Base-by-base conservation (phyloP, 2,329 filamentous ascomycete genomes). In the Ascochyta viciae-villosae region DNA sequence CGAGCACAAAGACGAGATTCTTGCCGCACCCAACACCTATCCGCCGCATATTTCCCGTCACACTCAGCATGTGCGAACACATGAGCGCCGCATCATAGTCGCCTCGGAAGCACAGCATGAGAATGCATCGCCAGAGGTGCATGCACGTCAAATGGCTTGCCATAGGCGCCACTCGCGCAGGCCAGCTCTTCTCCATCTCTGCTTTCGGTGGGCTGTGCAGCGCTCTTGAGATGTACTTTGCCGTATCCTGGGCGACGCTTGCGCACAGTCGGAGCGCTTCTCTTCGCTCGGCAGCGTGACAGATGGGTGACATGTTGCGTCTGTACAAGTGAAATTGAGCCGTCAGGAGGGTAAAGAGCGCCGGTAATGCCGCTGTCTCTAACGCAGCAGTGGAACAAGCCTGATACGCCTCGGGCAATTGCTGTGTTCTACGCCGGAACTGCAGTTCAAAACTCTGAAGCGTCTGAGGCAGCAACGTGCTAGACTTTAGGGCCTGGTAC, bases 281-380 rank as follows among this genome's bases (percentile, higher is more conserved):
- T 3, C 82, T 77, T 39, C 94, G 86, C 38, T 88, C 85, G 29
- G 89, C 82, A 1, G 80, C 75, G 0, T 88, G 82, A 68, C 89
- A 92, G 9, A 81, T 81, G 0, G 92, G 90, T 0, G 87, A 88
- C 8, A 98, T 82, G 68, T 98, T 97, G 68, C 96, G 92, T 38
- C 95, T 87, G 75, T 96, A 91, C 8, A 99, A 84, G 34, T 95
- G 81, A 27, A 97, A 84, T n/a, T 92, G 89, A 15, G 89, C 88
- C 57, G 91, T 90, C 58, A 96, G 88, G 8, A 98, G 84, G 67
- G 91, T 88, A 29, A 90, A 84, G 8, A 96, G 81, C 0, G 92
- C 90, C 24, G 87, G 85, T 13, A 98, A 81, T 37, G 89, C 87
- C 48, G 88, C 84, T 8, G 91, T 87, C 55, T 95, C 88, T 38